Conservation (phyloP, 2,329 filamentous ascomycete species). For the Lasiodiplodia hormozganensis region DNA sequence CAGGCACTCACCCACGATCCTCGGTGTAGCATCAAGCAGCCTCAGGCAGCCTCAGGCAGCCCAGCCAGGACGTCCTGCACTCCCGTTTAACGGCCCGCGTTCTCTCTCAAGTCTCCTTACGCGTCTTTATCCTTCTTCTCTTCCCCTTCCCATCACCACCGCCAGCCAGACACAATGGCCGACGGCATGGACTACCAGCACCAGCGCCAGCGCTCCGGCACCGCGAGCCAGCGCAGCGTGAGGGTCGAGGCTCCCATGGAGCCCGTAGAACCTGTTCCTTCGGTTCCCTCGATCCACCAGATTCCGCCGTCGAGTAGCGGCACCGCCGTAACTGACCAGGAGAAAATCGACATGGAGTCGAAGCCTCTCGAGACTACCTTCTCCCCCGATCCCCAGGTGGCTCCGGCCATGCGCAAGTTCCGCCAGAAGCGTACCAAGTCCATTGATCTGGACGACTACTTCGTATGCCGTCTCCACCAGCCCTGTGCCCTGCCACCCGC, state of each 20-base stretch:
- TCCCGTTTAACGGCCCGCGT: slow-evolving; percentile 25
- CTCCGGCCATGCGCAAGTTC: slow-evolving; percentile 7
- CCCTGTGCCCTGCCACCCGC: slow-evolving; percentile 32
- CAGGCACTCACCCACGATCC: slow-evolving; percentile 9
- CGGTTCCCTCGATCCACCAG: neutral
- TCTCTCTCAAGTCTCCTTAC: slow-evolving; percentile 10
- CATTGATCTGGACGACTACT: slow-evolving; percentile 64
- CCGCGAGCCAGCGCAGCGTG: slow-evolving; percentile 16
- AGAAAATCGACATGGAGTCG: slow-evolving; percentile 17
- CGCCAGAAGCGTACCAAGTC: slow-evolving; percentile 39
- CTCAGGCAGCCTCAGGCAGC: no score
- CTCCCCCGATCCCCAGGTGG: slow-evolving; percentile 11
- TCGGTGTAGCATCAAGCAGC: no score
- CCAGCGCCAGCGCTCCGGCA: neutral
- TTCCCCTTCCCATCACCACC: slow-evolving; percentile 2
- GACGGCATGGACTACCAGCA: neutral
- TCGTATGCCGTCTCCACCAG: slow-evolving; percentile 50
- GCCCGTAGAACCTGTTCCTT: slow-evolving; percentile 3
- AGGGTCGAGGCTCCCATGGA: slow-evolving; percentile 1
- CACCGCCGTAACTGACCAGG: slow-evolving; percentile 15
- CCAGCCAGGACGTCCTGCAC: slow-evolving; percentile 7
- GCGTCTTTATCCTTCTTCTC: slow-evolving; percentile 7
- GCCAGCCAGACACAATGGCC: slow-evolving; percentile 13
- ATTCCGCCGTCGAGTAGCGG: slow-evolving; percentile 23
- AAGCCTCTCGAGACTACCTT: slow-evolving; percentile 20